A percentile compares a stretch with the other conserved stretches of the same genome.
Conservation (phyloP, 768 basidiomycete species). For the Boletus eberwhitei region DNA sequence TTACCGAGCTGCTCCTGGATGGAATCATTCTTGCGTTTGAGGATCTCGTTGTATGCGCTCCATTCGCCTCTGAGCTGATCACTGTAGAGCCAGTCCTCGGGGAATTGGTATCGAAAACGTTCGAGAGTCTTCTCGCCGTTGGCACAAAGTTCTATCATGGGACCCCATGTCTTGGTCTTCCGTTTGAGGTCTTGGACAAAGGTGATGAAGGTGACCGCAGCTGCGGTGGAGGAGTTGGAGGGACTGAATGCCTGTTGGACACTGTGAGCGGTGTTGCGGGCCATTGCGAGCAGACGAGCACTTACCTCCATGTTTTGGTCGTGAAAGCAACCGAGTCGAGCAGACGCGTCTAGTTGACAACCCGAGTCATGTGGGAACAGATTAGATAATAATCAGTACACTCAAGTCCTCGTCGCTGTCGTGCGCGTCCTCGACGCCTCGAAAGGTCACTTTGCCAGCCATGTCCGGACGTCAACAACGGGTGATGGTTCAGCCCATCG, state of each 20-base stretch:
- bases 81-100: constrained; percentile 96
- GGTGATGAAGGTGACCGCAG: constrained; percentile 98
- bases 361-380: constrained; percentile 16
- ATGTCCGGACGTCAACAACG: constrained; percentile 94
- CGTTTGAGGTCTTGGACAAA: constrained; percentile 99
- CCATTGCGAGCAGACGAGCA: neutral
- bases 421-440: constrained; percentile 7
- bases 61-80: constrained; percentile 97
- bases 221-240: constrained; percentile 90
- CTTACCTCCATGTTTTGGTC: constrained; percentile 31
- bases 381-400: constrained; percentile 24
- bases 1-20: constrained; percentile 97
- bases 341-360: constrained; percentile 18
- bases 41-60: constrained; percentile 97
- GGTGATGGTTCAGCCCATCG: constrained; percentile 99
- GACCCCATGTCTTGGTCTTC: constrained; percentile 94
- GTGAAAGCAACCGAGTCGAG: constrained; percentile 8
- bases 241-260: constrained; percentile 59
- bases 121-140: constrained; percentile 97
- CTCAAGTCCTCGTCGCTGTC: neutral
- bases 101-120: constrained; percentile 94
- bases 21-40: constrained; percentile 96
- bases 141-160: constrained; percentile 92
- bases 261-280: constrained; percentile 6
- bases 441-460: constrained; percentile 30